Evolutionary conservation across 2,329 filamentous ascomycete species (phyloP).

Genomic region (Cercospora citrullina): DNA sequence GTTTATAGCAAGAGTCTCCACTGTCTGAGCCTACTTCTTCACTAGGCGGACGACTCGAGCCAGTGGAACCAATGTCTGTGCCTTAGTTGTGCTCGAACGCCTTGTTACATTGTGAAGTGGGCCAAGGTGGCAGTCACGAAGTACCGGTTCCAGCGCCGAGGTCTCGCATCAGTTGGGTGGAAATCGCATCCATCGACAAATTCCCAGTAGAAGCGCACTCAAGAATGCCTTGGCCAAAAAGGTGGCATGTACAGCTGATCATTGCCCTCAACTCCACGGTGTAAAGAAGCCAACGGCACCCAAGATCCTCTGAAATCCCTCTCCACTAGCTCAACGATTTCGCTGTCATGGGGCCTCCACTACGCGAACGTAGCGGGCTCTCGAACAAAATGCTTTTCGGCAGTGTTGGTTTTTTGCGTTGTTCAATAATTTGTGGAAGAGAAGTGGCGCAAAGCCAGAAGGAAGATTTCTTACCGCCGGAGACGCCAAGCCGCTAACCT

Average conservation of each 20-base stretch:
- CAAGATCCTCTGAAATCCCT: slow-evolving; percentile 41
- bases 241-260: slow-evolving; percentile 40
- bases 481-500: slow-evolving; percentile 3
- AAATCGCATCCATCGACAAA: neutral
- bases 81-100: neutral
- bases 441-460: slow-evolving; percentile 9
- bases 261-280: slow-evolving; percentile 42
- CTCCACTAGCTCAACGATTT: slow-evolving; percentile 44
- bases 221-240: neutral
- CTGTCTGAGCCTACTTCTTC: neutral
- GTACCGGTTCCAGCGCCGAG: neutral
- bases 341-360: slow-evolving; percentile 44
- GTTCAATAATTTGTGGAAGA: slow-evolving; percentile 37
- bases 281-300: slow-evolving; percentile 41
- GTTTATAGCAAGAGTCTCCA: neutral
- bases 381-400: slow-evolving; percentile 45
- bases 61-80: neutral
- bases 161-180: neutral
- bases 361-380: slow-evolving; percentile 36
- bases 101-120: too few species aligned
- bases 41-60: neutral
- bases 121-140: neutral
- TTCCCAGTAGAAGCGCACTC: neutral
- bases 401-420: slow-evolving; percentile 42
- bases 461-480: slow-evolving; percentile 15